Base-by-base conservation (phyloP, 2,329 filamentous ascomycete genomes). In the Gyromitra esculenta region DNA sequence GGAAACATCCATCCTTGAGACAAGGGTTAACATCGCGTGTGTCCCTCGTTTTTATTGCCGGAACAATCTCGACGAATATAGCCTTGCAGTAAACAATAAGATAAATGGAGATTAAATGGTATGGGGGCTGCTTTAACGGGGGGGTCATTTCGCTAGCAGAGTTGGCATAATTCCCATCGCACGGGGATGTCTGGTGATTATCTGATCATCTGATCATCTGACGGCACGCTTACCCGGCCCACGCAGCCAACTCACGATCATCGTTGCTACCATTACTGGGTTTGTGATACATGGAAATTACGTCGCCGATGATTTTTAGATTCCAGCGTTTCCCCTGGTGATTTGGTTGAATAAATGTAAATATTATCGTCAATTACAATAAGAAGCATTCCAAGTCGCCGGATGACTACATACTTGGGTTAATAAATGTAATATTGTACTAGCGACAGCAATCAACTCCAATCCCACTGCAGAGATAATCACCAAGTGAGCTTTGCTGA, bases 11-110 rank as follows among this genome's bases (percentile, higher is more conserved):
- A 5, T 54, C 9, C n/a, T 62, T 21, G 18, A 63, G 45, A 21
- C 68, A 41, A 39, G 66, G 50, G 43, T 39, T 62, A 43, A 50
- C 31, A 43, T 31, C 41, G 41, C 35, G 43, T 63, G 67, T 31
- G 25, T 31, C 25, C 18, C 41, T 43, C 13, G 11, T 35, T 21
- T 11, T 11, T 21, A 48, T 31, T 8, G 39, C 25, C 54, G 45
- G 57, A 71, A 54, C 8, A n/a, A 37, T 54, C 43, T 21, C n/a
- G 54, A 54, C 11, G 25, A 52, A 43, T n/a, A 31, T 39, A 50
- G 35, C 63, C 63, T 39, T 60, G 5, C n/a, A 45, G 66, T 37
- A n/a, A 35, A 31, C 25, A 31, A 31, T 31, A 21, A 69, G 25
- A 11, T 11, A 60, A 18, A 39, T 54, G 54, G 11, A 59, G 52